Evolutionary conservation across 2,329 filamentous ascomycete species (phyloP).

Genomic region (Calonectria pauciramosa): DNA sequence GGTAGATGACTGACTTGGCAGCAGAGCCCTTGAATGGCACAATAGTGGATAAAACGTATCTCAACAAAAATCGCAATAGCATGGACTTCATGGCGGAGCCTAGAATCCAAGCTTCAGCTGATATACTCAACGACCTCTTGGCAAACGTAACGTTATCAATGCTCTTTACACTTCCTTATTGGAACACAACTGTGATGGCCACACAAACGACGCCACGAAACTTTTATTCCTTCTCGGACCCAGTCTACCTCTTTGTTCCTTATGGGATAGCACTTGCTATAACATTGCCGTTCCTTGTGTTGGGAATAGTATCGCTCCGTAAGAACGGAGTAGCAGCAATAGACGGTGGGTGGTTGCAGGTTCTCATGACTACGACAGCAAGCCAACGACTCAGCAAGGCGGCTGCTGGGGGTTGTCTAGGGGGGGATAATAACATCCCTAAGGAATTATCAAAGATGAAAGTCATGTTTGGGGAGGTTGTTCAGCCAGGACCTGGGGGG

Average conservation of each 20-base stretch:
- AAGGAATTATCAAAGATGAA: neutral
- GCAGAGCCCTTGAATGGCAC: neutral
- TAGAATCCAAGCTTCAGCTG: neutral
- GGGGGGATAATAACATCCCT: conserved; percentile 3
- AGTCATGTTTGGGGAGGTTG: neutral
- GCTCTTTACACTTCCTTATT: neutral
- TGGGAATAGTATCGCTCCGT: neutral
- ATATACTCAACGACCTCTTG: neutral
- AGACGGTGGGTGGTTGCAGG: conserved; percentile 4
- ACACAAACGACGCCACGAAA: neutral
- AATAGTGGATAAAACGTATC: neutral
- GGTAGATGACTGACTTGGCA: neutral
- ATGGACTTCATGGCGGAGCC: neutral
- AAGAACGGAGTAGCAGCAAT: conserved; percentile 1
- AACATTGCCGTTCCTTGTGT: neutral
- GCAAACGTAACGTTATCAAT: neutral
- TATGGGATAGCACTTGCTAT: neutral
- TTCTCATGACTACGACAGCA: conserved; percentile 14
- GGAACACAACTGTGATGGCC: neutral
- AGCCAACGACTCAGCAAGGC: neutral
- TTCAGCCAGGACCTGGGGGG: neutral
- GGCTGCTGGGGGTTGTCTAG: neutral
- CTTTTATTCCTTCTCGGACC: neutral
- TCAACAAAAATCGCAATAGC: neutral
- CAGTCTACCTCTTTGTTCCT: neutral